Evolutionary conservation across 768 basidiomycete genomes (phyloP), one percentile per base, ranked within the genome.

Genomic region (Crucibulum laeve): DNA sequence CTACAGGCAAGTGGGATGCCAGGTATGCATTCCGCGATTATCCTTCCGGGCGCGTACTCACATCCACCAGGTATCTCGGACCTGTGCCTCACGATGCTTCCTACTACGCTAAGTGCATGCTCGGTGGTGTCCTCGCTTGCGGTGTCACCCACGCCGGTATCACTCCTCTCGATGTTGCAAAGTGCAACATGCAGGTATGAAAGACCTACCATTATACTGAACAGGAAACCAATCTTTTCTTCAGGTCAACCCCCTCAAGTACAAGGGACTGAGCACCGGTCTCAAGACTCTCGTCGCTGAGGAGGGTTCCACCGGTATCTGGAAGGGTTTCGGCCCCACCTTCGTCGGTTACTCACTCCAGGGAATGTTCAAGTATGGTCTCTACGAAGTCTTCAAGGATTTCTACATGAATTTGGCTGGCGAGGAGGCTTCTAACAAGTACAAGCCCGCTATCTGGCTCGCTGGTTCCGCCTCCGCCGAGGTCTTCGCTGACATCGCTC

Each of bases 291-390:
- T 93, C 58, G 42, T 87, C 43, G 79, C 77, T 32, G 89, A 91
- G 63, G 88, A 94, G 67, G 89, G 93, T 56, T 66, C 82, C 47
- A 80, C 65, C 28, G 94, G 91, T 65, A 80, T 96, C 66, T 87
- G 92, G 83, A 97, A 95, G 68, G 94, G 94, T 57, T 73, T 96
- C 61, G 89, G 89, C 26, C 94, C 94, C 42, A 97, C 94, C 47
- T 73, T 92, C 50, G 74, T 95, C 67, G 92, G 94, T 51, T 94
- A 94, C 74, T 90, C 91, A 6, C 77, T 92, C 56, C 94, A 96
- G 71, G 94, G 94, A 62, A 84, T 93, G 80, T 92, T 95, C 86
- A 97, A 97, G 71, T 96, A 91, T 65, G 94, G 94, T 72, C 88
- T 94, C 64, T 96, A 96, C 65, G 93, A 97, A 70, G 64, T 87